Conservation (phyloP, 2,329 filamentous ascomycete genomes). For the Colletotrichum ledebouriae region DNA sequence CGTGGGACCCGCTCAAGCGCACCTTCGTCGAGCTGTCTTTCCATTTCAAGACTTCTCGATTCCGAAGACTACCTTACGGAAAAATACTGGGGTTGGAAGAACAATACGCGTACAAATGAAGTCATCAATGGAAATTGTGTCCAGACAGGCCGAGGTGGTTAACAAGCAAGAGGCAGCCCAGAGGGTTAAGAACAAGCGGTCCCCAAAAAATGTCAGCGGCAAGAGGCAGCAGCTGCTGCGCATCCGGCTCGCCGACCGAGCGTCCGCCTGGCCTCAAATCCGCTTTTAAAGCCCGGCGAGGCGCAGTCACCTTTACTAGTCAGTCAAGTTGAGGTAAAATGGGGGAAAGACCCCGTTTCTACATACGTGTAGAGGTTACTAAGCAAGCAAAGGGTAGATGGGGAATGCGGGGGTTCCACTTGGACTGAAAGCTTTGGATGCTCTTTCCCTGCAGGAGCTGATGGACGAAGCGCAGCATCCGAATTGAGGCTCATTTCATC, state of each 20-base stretch:
- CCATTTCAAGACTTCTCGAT: no score
- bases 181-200: slow-evolving; percentile 5
- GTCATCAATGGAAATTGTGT: neutral
- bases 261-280: neutral
- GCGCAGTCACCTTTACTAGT: neutral
- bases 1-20: slow-evolving; percentile 7
- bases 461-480: neutral
- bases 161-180: neutral
- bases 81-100: no score
- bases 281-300: no score
- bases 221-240: no score
- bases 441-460: slow-evolving; percentile 37
- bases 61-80: no score
- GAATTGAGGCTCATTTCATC: no score
- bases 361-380: no score
- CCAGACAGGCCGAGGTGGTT: neutral
- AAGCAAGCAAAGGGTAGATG: neutral
- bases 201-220: slow-evolving; percentile 21
- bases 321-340: neutral
- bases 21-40: no score
- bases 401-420: slow-evolving; percentile 37
- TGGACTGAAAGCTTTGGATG: slow-evolving; percentile 33
- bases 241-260: no score
- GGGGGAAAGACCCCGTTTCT: no score
- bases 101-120: neutral